phyloP scores from a whole-genome alignment of 2,329 filamentous ascomycete species.

The Septoria petroselini region DNA sequence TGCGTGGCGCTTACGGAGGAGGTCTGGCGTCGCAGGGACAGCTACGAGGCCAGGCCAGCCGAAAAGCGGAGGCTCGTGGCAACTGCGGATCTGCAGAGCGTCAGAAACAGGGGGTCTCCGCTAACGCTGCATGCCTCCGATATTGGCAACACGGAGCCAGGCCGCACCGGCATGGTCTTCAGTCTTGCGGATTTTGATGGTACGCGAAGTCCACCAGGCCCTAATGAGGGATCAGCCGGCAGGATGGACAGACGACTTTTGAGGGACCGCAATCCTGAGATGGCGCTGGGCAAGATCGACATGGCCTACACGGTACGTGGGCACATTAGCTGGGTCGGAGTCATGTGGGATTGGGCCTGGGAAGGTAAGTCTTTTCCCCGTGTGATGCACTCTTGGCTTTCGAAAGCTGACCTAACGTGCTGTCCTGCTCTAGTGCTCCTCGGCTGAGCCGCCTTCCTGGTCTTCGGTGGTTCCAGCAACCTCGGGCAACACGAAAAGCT shows the following conservation, averaged over 20 bases:
- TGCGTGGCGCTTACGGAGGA: constrained; percentile 63
- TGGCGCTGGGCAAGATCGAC: constrained; percentile 22
- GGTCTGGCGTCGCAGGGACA: constrained; percentile 64
- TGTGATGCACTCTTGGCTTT: neutral
- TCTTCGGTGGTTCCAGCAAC: neutral
- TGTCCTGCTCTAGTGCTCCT: constrained; percentile 11
- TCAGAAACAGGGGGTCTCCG: constrained; percentile 29
- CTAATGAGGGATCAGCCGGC: constrained; percentile 10
- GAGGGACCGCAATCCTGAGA: constrained; percentile 6
- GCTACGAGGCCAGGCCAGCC: constrained; percentile 41
- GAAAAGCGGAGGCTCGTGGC: constrained; percentile 37
- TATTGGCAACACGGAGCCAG: constrained; percentile 27
- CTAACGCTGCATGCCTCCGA: constrained; percentile 20
- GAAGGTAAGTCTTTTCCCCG: constrained; percentile 54
- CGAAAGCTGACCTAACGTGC: neutral
- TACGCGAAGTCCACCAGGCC: constrained; percentile 10
- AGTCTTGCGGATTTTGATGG: constrained; percentile 28
- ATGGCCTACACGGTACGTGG: constrained; percentile 63
- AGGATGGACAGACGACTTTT: constrained; percentile 2
- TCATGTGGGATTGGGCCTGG: constrained; percentile 72
- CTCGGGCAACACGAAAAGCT: neutral
- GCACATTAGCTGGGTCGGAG: constrained; percentile 64
- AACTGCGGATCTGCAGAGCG: constrained; percentile 38
- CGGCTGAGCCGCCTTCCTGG: neutral
- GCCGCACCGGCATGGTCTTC: constrained; percentile 37